Base-by-base conservation (phyloP, 148 eudicot species). In the Diospyros kaki region DNA sequence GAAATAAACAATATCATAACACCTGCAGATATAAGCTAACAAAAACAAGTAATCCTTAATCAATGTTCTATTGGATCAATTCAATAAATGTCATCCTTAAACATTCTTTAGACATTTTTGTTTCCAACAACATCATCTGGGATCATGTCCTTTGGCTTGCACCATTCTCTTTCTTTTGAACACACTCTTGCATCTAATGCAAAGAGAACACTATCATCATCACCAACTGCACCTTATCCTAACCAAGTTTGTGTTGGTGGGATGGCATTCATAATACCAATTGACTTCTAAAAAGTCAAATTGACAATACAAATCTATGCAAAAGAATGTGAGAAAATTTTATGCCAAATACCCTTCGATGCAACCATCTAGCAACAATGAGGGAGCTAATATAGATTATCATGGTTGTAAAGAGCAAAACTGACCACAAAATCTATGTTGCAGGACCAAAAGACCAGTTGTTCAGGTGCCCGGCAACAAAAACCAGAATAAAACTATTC, bases 111-210 rank as follows among this genome's bases (percentile, higher is more conserved):
- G 45, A 15, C 13, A 39, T n/a, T 64, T 42, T 64, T 46, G 8
- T 59, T 72, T 5, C 66, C 38, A 51, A 6, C 66, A 61, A 38
- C 64, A 14, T 56, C 64, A 56, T 55, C 64, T 38, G 64, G 52
- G 44, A 71, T 45, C 39, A 18, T 15, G 52, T 67, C 54, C 51
- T 67, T 46, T 51, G 48, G 28, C 52, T 67, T 12, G 52, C 39
- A n/a, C 42, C 28, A 67, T 58, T 59, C 39, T 39, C 63, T 59
- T 59, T 59, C 63, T 38, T 62, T 62, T 62, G 15, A 62, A 62
- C 3, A 4, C 38, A 17, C 28, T 28, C 39, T 62, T 5, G 39
- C 43, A 62, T 28, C 43, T 8, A 6, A 62, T 39, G 65, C 4
- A 62, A 40, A 28, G 28, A 28, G 28, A 28, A 28, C 28, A 28